Conservation (phyloP, 805 yeast species). For the Tetrapisispora pingtungensis region DNA sequence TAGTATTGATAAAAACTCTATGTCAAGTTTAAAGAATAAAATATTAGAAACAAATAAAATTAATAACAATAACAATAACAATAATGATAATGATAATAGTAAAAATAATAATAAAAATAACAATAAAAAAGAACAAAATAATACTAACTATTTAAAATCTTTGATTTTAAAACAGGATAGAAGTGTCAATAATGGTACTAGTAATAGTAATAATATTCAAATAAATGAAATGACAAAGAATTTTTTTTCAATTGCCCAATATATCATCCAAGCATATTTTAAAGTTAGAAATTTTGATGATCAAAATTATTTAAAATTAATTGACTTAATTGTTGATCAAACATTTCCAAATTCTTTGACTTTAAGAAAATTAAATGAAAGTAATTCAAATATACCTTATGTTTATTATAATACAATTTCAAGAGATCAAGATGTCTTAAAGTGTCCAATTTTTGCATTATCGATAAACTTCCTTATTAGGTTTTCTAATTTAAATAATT, state of each 20-base stretch:
- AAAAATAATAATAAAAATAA: neutral
- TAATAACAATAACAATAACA: neutral
- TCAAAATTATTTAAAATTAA: slow-evolving; percentile 15
- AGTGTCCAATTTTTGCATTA: slow-evolving; percentile 27
- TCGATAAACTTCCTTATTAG: slow-evolving; percentile 26
- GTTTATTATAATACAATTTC: slow-evolving; percentile 27
- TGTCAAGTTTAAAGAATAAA: neutral
- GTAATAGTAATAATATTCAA: neutral
- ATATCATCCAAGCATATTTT: slow-evolving; percentile 24
- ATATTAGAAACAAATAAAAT: neutral
- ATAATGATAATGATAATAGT: neutral
- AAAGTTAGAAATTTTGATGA: slow-evolving; percentile 15
- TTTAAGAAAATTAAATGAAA: slow-evolving; percentile 26
- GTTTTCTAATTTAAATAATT: slow-evolving; percentile 22
- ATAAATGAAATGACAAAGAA: slow-evolving; percentile 10
- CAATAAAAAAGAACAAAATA: neutral
- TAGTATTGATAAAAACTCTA: neutral
- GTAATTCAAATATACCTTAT: slow-evolving; percentile 17
- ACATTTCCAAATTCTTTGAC: slow-evolving; percentile 28
- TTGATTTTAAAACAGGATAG: slow-evolving; percentile 16
- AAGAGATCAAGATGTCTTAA: slow-evolving; percentile 24
- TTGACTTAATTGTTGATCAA: slow-evolving; percentile 28
- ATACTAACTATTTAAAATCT: slow-evolving; percentile 14
- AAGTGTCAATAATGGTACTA: slow-evolving; percentile 1
- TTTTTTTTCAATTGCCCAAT: slow-evolving; percentile 23